Percentiles rank a stretch among this genome's conserved stretches.
Conservation (phyloP, 371 early-diverging fungal genomes). For the Phascolomyces articulosus region DNA sequence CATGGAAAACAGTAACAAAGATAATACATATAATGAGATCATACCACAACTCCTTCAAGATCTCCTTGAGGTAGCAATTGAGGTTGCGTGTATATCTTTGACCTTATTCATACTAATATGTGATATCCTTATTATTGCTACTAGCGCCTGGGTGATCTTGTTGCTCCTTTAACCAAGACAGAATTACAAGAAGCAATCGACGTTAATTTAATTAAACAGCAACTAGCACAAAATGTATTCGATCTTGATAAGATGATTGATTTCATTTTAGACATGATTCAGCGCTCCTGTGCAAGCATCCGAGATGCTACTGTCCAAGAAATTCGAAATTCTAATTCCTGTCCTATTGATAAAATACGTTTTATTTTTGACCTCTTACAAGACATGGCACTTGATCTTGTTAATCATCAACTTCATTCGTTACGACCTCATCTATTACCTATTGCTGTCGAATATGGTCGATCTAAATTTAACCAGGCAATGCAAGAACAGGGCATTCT, state of each 20-base stretch:
- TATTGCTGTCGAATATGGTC: constrained; percentile 74
- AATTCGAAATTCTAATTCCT: constrained; percentile 24
- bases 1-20: constrained; percentile 42
- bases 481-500: constrained; percentile 35
- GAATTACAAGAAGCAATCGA: constrained; percentile 62
- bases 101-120: background rate
- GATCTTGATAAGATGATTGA: constrained; percentile 45
- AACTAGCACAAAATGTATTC: constrained; percentile 47
- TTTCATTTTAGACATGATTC: constrained; percentile 56
- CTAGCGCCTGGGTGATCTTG: constrained; percentile 26
- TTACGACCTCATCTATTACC: constrained; percentile 64
- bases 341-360: constrained; percentile 30
- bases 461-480: constrained; percentile 57
- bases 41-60: constrained; percentile 55
- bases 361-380: constrained; percentile 61
- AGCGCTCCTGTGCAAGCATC: constrained; percentile 72
- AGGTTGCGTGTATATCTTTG: background rate
- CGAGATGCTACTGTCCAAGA: constrained; percentile 63
- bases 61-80: constrained; percentile 48
- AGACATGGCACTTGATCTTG: constrained; percentile 72
- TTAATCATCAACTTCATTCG: constrained; percentile 64
- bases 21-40: constrained; percentile 20
- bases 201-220: constrained; percentile 57
- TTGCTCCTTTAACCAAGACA: constrained; percentile 22
- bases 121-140: background rate